Evolutionary conservation across 441 rosid genomes (phyloP).

Genomic region (Capsella rubella): DNA sequence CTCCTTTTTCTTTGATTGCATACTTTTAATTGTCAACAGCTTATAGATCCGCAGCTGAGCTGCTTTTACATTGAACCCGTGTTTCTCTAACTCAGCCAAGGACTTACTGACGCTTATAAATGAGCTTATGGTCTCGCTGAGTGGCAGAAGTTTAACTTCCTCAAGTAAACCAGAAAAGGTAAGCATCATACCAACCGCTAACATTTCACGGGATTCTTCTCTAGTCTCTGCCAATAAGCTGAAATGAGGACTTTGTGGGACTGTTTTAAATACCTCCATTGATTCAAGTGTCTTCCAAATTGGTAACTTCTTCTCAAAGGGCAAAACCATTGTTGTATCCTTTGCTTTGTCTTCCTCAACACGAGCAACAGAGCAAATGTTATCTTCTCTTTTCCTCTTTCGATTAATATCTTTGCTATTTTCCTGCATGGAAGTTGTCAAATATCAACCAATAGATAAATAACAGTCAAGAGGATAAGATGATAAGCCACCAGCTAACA

Average conservation of each 20-base stretch:
- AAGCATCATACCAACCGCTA: conserved; percentile 70
- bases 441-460: too few species aligned
- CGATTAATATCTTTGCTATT: conserved; percentile 34
- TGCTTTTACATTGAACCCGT: too few species aligned
- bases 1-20: too few species aligned
- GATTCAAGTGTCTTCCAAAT: conserved; percentile 68
- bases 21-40: too few species aligned
- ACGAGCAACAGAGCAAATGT: conserved; percentile 27
- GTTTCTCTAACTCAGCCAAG: too few species aligned
- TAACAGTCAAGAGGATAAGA: neutral
- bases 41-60: too few species aligned
- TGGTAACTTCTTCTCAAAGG: conserved; percentile 58
- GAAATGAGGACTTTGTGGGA: conserved; percentile 76
- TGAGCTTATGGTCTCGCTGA: too few species aligned
- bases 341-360: neutral
- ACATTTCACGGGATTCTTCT: conserved; percentile 68
- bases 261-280: conserved; percentile 57
- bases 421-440: conserved; percentile 26
- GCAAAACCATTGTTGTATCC: conserved; percentile 44
- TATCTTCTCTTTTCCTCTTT: conserved; percentile 55
- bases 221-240: conserved; percentile 53
- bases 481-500: neutral
- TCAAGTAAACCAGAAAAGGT: conserved; percentile 59
- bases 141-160: too few species aligned
- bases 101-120: too few species aligned